Base-by-base conservation (phyloP, 441 rosid genomes). In the Hura crepitans region DNA sequence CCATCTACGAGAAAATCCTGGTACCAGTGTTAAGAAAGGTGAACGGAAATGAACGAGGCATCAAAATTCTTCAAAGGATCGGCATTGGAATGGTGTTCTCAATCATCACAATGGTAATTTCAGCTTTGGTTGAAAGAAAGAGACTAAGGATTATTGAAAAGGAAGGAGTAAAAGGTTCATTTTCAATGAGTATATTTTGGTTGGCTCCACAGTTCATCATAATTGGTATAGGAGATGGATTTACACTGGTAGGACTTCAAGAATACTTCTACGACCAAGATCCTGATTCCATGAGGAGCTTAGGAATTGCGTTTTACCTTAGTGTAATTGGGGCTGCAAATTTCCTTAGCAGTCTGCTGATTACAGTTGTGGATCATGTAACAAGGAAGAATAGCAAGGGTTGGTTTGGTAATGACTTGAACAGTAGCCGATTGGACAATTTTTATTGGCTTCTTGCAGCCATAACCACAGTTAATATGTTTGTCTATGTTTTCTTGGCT, bases 61-160 rank as follows among this genome's bases (percentile, higher is more conserved):
- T 94, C 74, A 85, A 75, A 6, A 87, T 94, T 71, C 91, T 94
- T 62, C 96, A 90, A 72, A 85, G 99, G 73, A 84, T 94, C 1
- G 99, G 97, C 8, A 81, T 82, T 45, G 99, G 99, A n/a, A 92
- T 94, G 91, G 33, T 83, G 12, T 90, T 94, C 82, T 82, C 97
- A 0, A 55, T 87, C 15, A 9, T 77, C 1, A 66, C 94, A 27
- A 90, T 94, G 97, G 78, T 84, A 1, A 81, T 74, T 67, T 89
- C 97, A 8, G 97, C 96, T 59, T 1, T 92, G 46, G 88, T 86
- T 7, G 99, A 94, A 80, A 80, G 66, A 23, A 90, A 82, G 70
- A 77, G 99, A 64, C 84, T 87, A 15, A 25, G 18, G 4, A 71
- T 56, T 1, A 83, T 79, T 2, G 72, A 69, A 59, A 73, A 80